phyloP scores from a whole-genome alignment of 306 rosid species.

The peach (Prunus persica) region Prunus_persica_NCBIv2 NC_034014.1:12395501-12396000 shows the following conservation, averaged over 20 bases:
- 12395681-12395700: no score
- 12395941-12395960: neutral
- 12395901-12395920: neutral
- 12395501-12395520: no score
- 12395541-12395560: no score
- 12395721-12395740: slow-evolving; percentile 7
- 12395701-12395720: neutral
- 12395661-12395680: no score
- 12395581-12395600: no score
- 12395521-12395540: no score
- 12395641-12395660: no score
- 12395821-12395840: slow-evolving; percentile 15
- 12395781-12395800: slow-evolving; percentile 10
- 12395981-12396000: no score
- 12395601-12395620: no score
- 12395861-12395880: neutral
- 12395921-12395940: slow-evolving; percentile 13
- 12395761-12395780: slow-evolving; percentile 10
- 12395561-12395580: no score
- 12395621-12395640: no score
- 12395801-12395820: slow-evolving; percentile 7
- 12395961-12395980: slow-evolving; percentile 7
- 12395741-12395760: slow-evolving; percentile 12
- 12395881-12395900: slow-evolving; percentile 8
- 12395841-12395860: slow-evolving; percentile 19